A percentile compares a stretch with the other conserved stretches of the same genome.
Conservation (phyloP, 306 rosid species). For the Myrica gale region DNA sequence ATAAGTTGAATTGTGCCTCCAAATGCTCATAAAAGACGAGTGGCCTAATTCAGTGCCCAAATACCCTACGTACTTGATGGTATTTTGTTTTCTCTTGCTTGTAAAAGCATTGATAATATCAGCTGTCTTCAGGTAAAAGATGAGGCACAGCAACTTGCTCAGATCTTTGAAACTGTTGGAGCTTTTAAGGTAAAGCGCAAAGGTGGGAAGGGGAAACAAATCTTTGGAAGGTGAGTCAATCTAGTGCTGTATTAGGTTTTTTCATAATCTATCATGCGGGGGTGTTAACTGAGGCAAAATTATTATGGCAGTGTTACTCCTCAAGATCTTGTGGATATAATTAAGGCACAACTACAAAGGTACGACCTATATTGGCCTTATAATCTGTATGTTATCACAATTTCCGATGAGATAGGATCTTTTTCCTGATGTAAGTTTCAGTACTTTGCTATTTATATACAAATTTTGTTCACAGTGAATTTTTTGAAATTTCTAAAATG, state of each 20-base stretch:
- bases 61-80: not conserved
- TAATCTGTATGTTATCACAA: not conserved
- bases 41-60: not conserved
- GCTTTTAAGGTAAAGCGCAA: conserved; percentile 94
- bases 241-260: conserved; percentile 15
- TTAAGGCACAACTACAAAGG: conserved; percentile 97
- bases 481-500: too few species aligned
- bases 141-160: conserved; percentile 92
- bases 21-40: not conserved
- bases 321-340: conserved; percentile 95
- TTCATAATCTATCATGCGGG: conserved; percentile 9
- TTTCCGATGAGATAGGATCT: not conserved
- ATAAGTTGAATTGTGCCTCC: not conserved
- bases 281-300: conserved; percentile 32
- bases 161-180: conserved; percentile 81
- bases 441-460: not conserved
- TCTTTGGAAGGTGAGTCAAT: conserved; percentile 71
- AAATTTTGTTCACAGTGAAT: not conserved
- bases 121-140: conserved; percentile 67
- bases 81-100: not conserved
- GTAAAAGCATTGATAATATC: not conserved
- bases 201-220: conserved; percentile 96
- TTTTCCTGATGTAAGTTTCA: not conserved
- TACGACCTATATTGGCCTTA: conserved; percentile 22
- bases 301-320: conserved; percentile 70